phyloP scores from a whole-genome alignment of 1,284 basidiomycete species.

The Pseudomicrostroma phylloplanum region DNA sequence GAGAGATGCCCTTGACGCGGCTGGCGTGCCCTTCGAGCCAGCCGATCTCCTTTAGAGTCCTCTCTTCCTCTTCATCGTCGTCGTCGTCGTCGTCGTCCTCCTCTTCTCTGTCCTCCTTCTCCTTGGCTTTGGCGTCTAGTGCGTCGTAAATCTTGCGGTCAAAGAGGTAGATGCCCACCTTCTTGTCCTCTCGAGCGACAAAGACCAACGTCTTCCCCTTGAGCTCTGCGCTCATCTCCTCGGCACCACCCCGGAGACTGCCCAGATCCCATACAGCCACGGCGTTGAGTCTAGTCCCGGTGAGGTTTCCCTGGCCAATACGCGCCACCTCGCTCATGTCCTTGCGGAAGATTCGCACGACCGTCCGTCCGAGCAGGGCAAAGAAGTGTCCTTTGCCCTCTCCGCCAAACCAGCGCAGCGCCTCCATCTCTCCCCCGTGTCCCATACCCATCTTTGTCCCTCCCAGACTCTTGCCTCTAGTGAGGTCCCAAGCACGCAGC shows the following conservation, averaged over 20 bases:
- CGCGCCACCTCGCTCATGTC: conserved; percentile 41
- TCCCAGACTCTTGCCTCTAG: conserved; percentile 82
- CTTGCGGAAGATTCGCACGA: conserved; percentile 35
- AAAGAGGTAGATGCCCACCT: conserved; percentile 9
- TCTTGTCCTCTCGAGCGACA: conserved; percentile 10
- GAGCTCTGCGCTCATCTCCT: conserved; percentile 29
- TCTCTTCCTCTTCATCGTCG: conserved; percentile 17
- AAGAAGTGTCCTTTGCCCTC: conserved; percentile 16
- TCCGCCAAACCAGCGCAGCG: conserved; percentile 1
- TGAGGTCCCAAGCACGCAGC: conserved; percentile 95
- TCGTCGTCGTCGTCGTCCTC: conserved; percentile 18
- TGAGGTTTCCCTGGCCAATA: conserved; percentile 24
- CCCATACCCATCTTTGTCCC: conserved; percentile 62
- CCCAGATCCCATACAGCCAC: conserved; percentile 22
- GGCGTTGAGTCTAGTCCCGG: background rate
- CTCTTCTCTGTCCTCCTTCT: conserved; percentile 17
- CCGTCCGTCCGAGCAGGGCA: conserved; percentile 31
- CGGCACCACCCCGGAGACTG: conserved; percentile 16
- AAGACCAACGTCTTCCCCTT: conserved; percentile 26
- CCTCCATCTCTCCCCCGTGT: conserved; percentile 25
- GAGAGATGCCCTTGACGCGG: conserved; percentile 22
- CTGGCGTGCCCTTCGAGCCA: background rate
- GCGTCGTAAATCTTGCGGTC: conserved; percentile 7
- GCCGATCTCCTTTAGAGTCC: background rate
- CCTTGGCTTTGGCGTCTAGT: conserved; percentile 14